Percentiles rank a stretch among this genome's conserved stretches.
These are phyloP conservation scores for Umbilicaria muhlenbergii DNA, from an alignment of 495 filamentous ascomycete genomes.

Conservation along the genomic window DNA sequence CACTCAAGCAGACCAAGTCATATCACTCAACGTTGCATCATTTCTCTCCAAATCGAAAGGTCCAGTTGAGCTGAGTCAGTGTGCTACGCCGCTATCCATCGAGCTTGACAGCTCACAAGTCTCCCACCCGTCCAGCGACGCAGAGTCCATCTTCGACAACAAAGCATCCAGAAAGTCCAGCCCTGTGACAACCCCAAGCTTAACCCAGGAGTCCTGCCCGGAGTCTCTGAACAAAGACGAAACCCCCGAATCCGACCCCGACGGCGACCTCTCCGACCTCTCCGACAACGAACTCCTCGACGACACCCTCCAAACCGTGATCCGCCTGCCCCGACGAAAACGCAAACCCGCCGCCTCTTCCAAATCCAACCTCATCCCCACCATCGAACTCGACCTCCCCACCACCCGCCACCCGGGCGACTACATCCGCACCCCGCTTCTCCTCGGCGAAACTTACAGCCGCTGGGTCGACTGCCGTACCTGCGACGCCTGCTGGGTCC, in stretches of 20 bases:
- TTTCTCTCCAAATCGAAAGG: no score
- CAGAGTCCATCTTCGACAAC: neutral
- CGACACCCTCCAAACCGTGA: conserved; percentile 4
- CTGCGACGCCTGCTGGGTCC: conserved; percentile 68
- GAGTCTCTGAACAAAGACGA: no score
- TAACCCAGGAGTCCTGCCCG: neutral
- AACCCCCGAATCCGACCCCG: neutral
- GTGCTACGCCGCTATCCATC: no score
- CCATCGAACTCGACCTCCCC: conserved; percentile 27
- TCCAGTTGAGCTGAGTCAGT: conserved; percentile 1
- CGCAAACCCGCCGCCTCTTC: conserved; percentile 8
- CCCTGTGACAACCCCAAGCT: neutral
- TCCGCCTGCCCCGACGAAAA: conserved; percentile 9
- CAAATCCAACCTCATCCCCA: conserved; percentile 22
- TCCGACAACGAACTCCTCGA: conserved; percentile 1
- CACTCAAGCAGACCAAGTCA: no score
- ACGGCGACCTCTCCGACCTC: conserved; percentile 5
- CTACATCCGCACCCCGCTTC: conserved; percentile 54
- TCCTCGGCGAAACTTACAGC: conserved; percentile 57
- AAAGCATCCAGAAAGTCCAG: neutral
- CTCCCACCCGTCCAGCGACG: neutral
- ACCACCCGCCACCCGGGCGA: conserved; percentile 50
- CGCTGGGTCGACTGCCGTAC: conserved; percentile 79
- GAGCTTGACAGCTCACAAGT: no score
- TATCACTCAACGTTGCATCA: no score